phyloP scores from a whole-genome alignment of 129 eudicot species.

The Lactuca sativa region DNA sequence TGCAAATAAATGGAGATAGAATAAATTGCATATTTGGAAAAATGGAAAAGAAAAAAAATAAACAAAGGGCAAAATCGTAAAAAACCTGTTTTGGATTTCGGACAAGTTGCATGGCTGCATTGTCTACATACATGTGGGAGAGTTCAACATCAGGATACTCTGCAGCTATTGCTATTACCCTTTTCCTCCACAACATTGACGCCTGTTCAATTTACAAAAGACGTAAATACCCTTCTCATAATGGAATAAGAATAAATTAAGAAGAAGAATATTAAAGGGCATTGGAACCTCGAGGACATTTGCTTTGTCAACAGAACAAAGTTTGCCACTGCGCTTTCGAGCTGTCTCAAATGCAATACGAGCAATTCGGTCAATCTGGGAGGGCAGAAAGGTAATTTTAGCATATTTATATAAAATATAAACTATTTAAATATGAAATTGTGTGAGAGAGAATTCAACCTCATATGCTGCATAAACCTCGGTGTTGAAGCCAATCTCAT shows the following conservation, averaged over 20 bases:
- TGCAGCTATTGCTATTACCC: slow-evolving; percentile 61
- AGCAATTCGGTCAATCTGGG: slow-evolving; percentile 93
- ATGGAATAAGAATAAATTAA: not conserved
- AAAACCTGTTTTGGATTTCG: slow-evolving; percentile 89
- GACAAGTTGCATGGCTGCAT: slow-evolving; percentile 99
- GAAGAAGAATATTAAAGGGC: not conserved
- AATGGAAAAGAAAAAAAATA: too few species aligned
- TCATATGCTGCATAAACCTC: slow-evolving; percentile 85
- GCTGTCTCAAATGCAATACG: slow-evolving; percentile 95
- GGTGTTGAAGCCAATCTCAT: slow-evolving; percentile 86
- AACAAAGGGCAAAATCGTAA: not conserved
- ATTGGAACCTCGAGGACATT: slow-evolving; percentile 85
- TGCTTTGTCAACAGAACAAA: slow-evolving; percentile 98
- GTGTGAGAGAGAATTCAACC: slow-evolving; percentile 40
- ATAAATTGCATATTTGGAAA: not conserved
- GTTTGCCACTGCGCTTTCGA: slow-evolving; percentile 79
- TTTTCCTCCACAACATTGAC: slow-evolving; percentile 91
- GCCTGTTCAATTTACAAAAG: slow-evolving; percentile 40
- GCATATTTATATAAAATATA: not conserved
- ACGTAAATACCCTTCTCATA: too few species aligned
- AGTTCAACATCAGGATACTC: slow-evolving; percentile 96
- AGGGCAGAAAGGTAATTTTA: not conserved
- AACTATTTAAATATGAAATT: too few species aligned
- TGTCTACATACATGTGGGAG: slow-evolving; percentile 96
- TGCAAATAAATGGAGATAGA: slow-evolving; percentile 40